phyloP scores from a whole-genome alignment of 179 eudicot species.

The Heliamphora pulchella region DNA sequence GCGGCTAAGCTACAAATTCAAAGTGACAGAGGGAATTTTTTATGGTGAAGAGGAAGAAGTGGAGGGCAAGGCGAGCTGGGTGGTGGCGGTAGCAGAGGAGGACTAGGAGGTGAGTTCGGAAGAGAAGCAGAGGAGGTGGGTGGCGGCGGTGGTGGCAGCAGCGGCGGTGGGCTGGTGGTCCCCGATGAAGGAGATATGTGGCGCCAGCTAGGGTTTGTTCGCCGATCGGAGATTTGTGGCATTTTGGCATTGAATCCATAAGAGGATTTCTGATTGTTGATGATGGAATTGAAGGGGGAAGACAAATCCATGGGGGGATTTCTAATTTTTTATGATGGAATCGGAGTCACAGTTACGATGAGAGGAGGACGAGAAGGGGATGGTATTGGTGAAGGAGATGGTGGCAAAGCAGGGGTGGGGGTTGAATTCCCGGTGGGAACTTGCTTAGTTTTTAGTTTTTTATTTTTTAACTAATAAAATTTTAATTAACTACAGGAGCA shows the following conservation, averaged over 20 bases:
- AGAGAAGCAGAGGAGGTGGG: too few relatives aligned
- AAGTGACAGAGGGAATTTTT: too few relatives aligned
- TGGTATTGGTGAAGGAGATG: background rate
- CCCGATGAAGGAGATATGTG: too few relatives aligned
- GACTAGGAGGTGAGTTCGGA: too few relatives aligned
- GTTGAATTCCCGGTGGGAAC: too few relatives aligned
- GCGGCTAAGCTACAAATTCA: slow-evolving; percentile 84
- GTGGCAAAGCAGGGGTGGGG: too few relatives aligned
- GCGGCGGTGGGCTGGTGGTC: too few relatives aligned
- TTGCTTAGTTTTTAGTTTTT: background rate
- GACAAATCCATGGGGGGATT: slow-evolving; percentile 81
- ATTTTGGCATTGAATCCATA: background rate
- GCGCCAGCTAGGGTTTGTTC: slow-evolving; percentile 42
- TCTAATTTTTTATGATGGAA: background rate
- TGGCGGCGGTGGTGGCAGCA: too few relatives aligned
- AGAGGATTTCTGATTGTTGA: background rate
- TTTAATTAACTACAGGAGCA: too few relatives aligned
- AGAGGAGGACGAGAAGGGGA: background rate
- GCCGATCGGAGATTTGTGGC: slow-evolving; percentile 63
- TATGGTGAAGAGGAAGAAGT: too few relatives aligned
- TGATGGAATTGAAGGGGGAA: slow-evolving; percentile 88
- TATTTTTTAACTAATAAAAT: too few relatives aligned
- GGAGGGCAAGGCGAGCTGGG: slow-evolving; percentile 20
- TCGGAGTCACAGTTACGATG: background rate
- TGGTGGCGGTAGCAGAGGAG: too few relatives aligned